A percentile compares a stretch with the other conserved stretches of the same genome.
phyloP scores from a whole-genome alignment of 139 green algal genomes.

The Pleodorina starrii region DNA sequence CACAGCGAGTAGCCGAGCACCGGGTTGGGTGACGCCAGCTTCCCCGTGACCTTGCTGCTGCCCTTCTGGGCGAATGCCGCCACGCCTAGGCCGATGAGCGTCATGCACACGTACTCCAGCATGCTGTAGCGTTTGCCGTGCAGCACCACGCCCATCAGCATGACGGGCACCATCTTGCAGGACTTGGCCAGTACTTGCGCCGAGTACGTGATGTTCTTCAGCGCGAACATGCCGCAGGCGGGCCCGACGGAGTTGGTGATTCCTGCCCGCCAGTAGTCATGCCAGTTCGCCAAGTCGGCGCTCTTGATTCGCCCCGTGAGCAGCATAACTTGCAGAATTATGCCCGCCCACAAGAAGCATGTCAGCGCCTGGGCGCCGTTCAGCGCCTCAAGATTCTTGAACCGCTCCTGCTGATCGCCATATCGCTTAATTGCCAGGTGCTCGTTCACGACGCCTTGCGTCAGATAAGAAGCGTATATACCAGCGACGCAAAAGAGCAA shows the following conservation, averaged over 20 bases:
- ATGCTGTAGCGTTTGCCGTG: conserved; percentile 85
- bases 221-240: conserved; percentile 88
- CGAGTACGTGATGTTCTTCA: conserved; percentile 97
- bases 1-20: conserved; percentile 93
- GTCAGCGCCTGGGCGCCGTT: conserved; percentile 89
- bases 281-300: conserved; percentile 54
- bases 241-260: conserved; percentile 93
- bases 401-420: conserved; percentile 77
- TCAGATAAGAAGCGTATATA: conserved; percentile 96
- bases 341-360: conserved; percentile 90
- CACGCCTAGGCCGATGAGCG: conserved; percentile 87
- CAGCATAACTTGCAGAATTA: conserved; percentile 64
- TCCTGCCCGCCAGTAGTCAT: conserved; percentile 85
- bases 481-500: conserved; percentile 79
- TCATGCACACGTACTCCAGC: conserved; percentile 92
- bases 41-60: conserved; percentile 71
- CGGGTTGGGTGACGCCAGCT: conserved; percentile 88
- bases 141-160: conserved; percentile 94
- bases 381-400: conserved; percentile 89
- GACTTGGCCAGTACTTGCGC: conserved; percentile 78
- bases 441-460: conserved; percentile 92
- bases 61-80: conserved; percentile 86
- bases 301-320: neutral
- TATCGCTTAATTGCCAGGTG: conserved; percentile 88
- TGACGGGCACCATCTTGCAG: conserved; percentile 94